Base-by-base conservation (phyloP, 2,329 filamentous ascomycete genomes). In the Alternaria metachromatica region DNA sequence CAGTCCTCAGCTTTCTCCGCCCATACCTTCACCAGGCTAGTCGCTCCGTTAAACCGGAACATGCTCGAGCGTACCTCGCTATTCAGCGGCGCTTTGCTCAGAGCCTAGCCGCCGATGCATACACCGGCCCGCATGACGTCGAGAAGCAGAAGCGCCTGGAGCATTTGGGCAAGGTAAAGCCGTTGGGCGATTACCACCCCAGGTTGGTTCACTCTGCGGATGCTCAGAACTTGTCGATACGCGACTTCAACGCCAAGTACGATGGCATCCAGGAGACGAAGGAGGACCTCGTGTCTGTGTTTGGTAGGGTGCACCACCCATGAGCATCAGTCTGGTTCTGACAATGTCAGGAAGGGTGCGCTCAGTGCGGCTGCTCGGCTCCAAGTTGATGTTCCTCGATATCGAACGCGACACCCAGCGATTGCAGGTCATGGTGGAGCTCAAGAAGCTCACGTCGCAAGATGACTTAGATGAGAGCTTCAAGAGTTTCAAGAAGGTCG, bases 341-440 rank as follows among this genome's bases (percentile, higher is more conserved):
- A 81, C 68, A 58, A 66, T 60, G 76, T 77, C 83, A 90, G 93
- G 94, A 80, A 93, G 93, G 77, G 86, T 97, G 67, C 85, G 86
- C 73, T 89, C 89, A 50, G 87, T 92, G 76, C 91, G 93, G 66
- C 84, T 87, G 51, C 87, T 89, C 58, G 90, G 94, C 69, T 90
- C 88, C 71, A 93, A 92, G 80, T 88, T 99, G 71, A 84, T 93
- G 67, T 99, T 99, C 80, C 80, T 97, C 69, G 92, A 96, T 80
- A 82, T 98, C 54, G 84, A 89, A 70, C 89, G 93, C 78, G 89
- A 93, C 76, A 90, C 89, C 61, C 82, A 88, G 70, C 87, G 86
- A 67, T 80, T 96, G 33, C 96, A 99, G 81, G 86, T 90, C 65
- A 89, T 97, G 83, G 86, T 92, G 79, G 92, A 92, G 80, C 85